These are phyloP conservation scores for Paraleonurus japonicus DNA, from an alignment of 257 asterid genomes.

Conservation along the genomic window DNA sequence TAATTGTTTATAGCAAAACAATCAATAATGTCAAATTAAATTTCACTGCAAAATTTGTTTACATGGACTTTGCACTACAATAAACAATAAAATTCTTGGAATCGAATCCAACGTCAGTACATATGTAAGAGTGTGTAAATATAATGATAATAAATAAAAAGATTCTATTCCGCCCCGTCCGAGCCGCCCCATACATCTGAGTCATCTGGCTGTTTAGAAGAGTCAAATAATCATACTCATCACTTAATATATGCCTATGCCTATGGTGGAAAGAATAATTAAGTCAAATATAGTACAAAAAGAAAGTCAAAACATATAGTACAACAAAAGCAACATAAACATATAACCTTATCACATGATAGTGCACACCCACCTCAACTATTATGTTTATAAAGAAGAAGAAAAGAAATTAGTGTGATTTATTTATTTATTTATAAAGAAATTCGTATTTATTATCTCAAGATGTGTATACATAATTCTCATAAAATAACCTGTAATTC, in stretches of 20 bases:
- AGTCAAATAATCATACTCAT: slow-evolving; percentile 1
- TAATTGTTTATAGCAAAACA: too few species aligned
- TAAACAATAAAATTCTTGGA: neutral
- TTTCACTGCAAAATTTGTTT: too few species aligned
- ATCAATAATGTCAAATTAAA: too few species aligned
- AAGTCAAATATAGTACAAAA: neutral
- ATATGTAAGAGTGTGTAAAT: neutral
- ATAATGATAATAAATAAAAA: neutral
- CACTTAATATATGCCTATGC: neutral
- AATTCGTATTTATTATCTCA: too few species aligned
- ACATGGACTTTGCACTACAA: too few species aligned
- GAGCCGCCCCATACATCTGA: slow-evolving; percentile 32
- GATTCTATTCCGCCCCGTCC: slow-evolving; percentile 18
- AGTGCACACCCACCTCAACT: slow-evolving; percentile 22
- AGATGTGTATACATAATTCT: too few species aligned
- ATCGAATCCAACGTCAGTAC: slow-evolving; percentile 24
- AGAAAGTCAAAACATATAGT: neutral
- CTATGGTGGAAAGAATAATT: slow-evolving; percentile 21
- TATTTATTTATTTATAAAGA: too few species aligned
- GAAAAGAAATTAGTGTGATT: neutral
- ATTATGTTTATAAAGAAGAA: neutral
- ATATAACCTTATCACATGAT: slow-evolving; percentile 5
- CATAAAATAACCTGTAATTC: too few species aligned
- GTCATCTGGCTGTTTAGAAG: slow-evolving; percentile 14
- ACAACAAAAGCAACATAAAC: slow-evolving; percentile 8